phyloP scores from a whole-genome alignment of 148 eudicot genomes.

The Beta vulgaris region DNA sequence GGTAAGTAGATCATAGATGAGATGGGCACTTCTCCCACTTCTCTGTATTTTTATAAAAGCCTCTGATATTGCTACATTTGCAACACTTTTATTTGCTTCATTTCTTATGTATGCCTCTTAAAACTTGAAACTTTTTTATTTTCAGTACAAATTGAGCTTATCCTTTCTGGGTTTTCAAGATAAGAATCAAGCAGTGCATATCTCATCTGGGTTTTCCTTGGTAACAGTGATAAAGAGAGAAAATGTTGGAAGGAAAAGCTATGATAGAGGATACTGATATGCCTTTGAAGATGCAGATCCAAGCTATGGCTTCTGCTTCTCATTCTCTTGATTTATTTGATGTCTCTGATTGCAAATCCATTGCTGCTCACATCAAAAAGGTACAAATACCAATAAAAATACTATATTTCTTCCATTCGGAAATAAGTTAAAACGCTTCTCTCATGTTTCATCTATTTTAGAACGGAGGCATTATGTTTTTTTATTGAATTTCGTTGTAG shows the following conservation, averaged over 20 bases:
- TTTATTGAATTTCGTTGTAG: no score
- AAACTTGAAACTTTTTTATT: not conserved
- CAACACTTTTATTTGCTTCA: not conserved
- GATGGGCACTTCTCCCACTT: not conserved
- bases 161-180: conserved; percentile 27
- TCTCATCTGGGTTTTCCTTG: not conserved
- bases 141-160: not conserved
- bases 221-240: conserved; percentile 25
- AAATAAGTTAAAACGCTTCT: no score
- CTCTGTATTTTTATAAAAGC: conserved; percentile 3
- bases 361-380: conserved; percentile 93
- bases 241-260: conserved; percentile 96
- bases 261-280: conserved; percentile 87
- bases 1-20: not conserved
- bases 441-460: no score
- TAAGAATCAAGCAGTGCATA: conserved; percentile 17
- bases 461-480: no score
- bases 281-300: conserved; percentile 94
- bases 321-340: conserved; percentile 85
- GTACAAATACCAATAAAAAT: no score
- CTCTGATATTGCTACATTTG: not conserved
- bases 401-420: no score
- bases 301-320: conserved; percentile 90
- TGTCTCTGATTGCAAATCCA: conserved; percentile 68
- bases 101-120: not conserved